These are phyloP conservation scores for Boletellus deceptivus DNA, from an alignment of 1,284 basidiomycete genomes.

Conservation along the genomic window DNA sequence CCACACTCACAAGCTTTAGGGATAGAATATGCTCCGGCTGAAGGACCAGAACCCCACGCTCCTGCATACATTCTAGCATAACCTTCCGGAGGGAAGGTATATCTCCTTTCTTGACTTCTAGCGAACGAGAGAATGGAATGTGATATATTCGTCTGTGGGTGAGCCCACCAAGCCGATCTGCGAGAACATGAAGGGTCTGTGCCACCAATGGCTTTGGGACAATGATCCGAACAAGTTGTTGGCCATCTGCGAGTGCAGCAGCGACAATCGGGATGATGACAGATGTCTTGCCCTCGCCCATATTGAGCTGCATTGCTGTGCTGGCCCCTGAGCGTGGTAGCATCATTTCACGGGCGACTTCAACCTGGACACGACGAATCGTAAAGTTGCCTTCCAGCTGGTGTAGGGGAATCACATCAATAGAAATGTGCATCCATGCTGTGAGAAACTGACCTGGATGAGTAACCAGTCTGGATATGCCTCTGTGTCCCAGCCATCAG, in stretches of 20 bases:
- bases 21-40: background rate
- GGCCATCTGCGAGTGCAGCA: background rate
- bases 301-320: background rate
- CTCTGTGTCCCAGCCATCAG: constrained; percentile 13
- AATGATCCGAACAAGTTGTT: background rate
- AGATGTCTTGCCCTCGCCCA: background rate
- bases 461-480: constrained; percentile 41
- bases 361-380: background rate
- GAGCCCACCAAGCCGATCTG: background rate
- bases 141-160: background rate
- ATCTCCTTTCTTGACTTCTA: background rate
- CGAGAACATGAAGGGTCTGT: background rate
- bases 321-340: background rate
- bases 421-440: background rate
- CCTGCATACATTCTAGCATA: background rate
- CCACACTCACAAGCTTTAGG: background rate
- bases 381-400: background rate
- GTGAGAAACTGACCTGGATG: constrained; percentile 35
- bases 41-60: background rate
- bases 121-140: background rate
- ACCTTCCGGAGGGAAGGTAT: background rate
- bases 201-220: background rate
- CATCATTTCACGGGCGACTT: background rate
- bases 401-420: background rate
- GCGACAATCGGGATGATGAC: background rate